Evolutionary conservation across 2,329 filamentous ascomycete species (phyloP), one percentile per base, ranked within the genome.

Genomic region (Mycosphaerella sp.): DNA sequence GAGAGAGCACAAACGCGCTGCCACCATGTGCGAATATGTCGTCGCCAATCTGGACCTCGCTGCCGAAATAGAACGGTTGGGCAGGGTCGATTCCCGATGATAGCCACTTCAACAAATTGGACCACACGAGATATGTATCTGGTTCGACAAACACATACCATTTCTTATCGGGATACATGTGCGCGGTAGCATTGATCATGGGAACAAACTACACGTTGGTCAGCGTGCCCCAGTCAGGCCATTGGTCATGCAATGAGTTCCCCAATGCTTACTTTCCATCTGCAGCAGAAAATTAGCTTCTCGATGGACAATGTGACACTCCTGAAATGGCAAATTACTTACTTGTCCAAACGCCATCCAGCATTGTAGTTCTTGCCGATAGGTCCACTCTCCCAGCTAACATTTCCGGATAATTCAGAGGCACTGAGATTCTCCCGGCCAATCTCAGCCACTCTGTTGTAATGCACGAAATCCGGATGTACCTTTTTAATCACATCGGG

Each of bases 121-220:
- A 68, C 72, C 79, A 79, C 8, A 79, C 70, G 40, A 82, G 65
- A 59, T 80, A 82, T 0, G 79, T 82, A 62, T 83, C 80, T 0
- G 78, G 75, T 59, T 82, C 80, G 45, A 81, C 75, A 64, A 83
- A 83, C 52, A 81, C 69, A 56, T 76, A 83, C 80, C 80, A 83
- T 51, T 77, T 78, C 43, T 76, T 75, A 26, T 78, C 67, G 2
- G 76, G 75, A 38, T 68, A 62, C 48, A 70, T 62, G 9, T 68
- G 62, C 55, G 69, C 47, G 1, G 64, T 66, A 12, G 55, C 53
- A 38, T 64, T 62, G 3, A 59, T 44, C 60, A 62, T 79, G 21
- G 78, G 76, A 81, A 62, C 55, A 80, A 80, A 62, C 81, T 81
- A 71, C 75, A 81, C 17, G 38, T 49, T 14, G 10, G 10, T 14